These are phyloP conservation scores for Barnettozyma pratensis DNA, from an alignment of 805 yeast genomes.

Conservation along the genomic window DNA sequence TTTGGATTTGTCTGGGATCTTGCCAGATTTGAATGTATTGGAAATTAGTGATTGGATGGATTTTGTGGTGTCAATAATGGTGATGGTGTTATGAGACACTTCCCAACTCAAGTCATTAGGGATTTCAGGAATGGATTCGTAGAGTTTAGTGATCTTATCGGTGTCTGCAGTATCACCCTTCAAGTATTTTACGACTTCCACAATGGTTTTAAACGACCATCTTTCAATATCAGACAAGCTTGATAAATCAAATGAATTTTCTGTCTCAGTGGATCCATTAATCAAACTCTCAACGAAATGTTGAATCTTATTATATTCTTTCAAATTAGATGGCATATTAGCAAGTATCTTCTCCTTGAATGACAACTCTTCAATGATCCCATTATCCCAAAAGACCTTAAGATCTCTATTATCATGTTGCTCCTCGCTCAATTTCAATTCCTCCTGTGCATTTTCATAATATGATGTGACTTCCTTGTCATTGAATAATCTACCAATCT, in stretches of 20 bases:
- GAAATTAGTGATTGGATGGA: conserved; percentile 14
- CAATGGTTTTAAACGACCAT: conserved; percentile 19
- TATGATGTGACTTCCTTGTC: conserved; percentile 20
- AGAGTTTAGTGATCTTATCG: conserved; percentile 1
- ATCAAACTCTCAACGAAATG: conserved; percentile 12
- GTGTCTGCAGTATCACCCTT: not conserved
- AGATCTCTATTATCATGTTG: conserved; percentile 56
- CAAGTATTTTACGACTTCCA: conserved; percentile 6
- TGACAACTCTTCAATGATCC: conserved; percentile 28
- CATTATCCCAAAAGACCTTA: conserved; percentile 48
- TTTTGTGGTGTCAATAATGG: conserved; percentile 17
- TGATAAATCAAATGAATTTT: conserved; percentile 6
- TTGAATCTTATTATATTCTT: conserved; percentile 12
- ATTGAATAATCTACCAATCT: conserved; percentile 23
- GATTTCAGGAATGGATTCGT: conserved; percentile 8
- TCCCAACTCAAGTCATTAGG: conserved; percentile 18
- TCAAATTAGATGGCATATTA: conserved; percentile 8
- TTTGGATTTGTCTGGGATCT: conserved; percentile 5
- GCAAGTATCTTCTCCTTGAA: conserved; percentile 7
- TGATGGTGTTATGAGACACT: conserved; percentile 13
- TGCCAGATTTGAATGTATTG: not conserved
- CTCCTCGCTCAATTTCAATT: conserved; percentile 13
- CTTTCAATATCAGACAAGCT: conserved; percentile 15
- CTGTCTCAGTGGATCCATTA: conserved; percentile 6
- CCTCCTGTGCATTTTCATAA: conserved; percentile 25